These are phyloP conservation scores for Paxillus involutus DNA, from an alignment of 768 basidiomycete species.

Conservation along the genomic window DNA sequence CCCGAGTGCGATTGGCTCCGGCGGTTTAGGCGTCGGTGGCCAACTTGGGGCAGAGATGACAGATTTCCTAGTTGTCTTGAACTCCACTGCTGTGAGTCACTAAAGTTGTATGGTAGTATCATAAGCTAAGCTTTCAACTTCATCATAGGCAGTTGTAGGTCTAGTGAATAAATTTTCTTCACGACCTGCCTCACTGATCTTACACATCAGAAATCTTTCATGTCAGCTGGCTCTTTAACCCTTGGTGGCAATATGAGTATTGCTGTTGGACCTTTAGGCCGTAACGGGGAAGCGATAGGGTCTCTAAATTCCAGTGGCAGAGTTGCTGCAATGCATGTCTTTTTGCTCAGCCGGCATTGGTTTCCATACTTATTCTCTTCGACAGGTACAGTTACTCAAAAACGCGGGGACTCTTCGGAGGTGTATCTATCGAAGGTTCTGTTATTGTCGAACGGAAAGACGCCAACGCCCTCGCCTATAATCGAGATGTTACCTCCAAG, in stretches of 20 bases:
- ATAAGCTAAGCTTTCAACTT: constrained; percentile 1
- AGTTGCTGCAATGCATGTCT: constrained; percentile 81
- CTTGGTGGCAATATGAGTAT: constrained; percentile 90
- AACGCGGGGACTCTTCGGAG: constrained; percentile 92
- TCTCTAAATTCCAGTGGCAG: constrained; percentile 82
- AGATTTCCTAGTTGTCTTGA: constrained; percentile 88
- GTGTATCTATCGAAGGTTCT: constrained; percentile 84
- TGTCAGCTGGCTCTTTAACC: constrained; percentile 90
- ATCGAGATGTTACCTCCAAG: constrained; percentile 68
- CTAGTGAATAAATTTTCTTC: background rate
- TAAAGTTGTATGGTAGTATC: constrained; percentile 1
- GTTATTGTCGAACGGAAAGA: constrained; percentile 94
- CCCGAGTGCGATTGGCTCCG: constrained; percentile 93
- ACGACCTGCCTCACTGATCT: background rate
- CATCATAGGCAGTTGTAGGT: constrained; percentile 60
- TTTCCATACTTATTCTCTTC: background rate
- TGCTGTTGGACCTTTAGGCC: constrained; percentile 88
- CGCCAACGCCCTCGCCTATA: constrained; percentile 83
- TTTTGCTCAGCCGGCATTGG: background rate
- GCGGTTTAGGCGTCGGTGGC: constrained; percentile 85
- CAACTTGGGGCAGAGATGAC: constrained; percentile 87
- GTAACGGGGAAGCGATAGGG: constrained; percentile 89
- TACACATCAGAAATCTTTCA: constrained; percentile 70
- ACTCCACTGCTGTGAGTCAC: constrained; percentile 66
- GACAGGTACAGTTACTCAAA: constrained; percentile 87